These are phyloP conservation scores for Apocynum venetum DNA, from an alignment of 257 asterid genomes.

Conservation along the genomic window DNA sequence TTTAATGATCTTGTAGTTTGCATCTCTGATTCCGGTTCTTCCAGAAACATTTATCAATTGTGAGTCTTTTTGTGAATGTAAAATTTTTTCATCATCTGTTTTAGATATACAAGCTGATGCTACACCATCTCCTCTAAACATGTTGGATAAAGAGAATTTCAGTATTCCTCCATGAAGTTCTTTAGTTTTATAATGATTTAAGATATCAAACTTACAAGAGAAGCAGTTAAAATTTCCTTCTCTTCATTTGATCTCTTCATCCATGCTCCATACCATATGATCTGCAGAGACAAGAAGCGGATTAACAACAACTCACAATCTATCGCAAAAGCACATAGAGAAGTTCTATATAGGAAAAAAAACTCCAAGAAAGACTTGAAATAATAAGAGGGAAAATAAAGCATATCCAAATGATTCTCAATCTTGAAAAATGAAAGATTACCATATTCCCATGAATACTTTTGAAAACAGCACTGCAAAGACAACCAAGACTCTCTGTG, in stretches of 20 bases:
- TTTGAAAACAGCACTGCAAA: conserved; percentile 50
- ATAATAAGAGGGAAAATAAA: no score
- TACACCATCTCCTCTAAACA: no score
- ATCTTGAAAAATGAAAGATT: not conserved
- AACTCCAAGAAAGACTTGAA: not conserved
- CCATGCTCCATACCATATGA: conserved; percentile 84
- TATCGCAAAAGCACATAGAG: not conserved
- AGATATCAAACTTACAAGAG: conserved; percentile 45
- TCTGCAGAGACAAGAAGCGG: conserved; percentile 22
- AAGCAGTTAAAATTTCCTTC: conserved; percentile 31
- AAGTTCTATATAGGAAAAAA: not conserved
- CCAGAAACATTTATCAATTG: no score
- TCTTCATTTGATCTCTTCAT: conserved; percentile 48
- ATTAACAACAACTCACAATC: not conserved
- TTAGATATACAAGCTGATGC: no score
- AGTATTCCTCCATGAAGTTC: no score
- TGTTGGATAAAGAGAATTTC: no score
- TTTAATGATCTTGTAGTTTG: no score
- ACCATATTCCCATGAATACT: conserved; percentile 81
- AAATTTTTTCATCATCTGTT: no score
- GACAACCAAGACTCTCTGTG: conserved; percentile 58
- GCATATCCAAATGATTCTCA: no score
- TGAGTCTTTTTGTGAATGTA: no score
- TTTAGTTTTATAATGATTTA: not conserved
- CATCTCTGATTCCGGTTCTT: no score